phyloP scores from a whole-genome alignment of 192 early-diverging fungal genomes.

The Coemansia sp. region DNA sequence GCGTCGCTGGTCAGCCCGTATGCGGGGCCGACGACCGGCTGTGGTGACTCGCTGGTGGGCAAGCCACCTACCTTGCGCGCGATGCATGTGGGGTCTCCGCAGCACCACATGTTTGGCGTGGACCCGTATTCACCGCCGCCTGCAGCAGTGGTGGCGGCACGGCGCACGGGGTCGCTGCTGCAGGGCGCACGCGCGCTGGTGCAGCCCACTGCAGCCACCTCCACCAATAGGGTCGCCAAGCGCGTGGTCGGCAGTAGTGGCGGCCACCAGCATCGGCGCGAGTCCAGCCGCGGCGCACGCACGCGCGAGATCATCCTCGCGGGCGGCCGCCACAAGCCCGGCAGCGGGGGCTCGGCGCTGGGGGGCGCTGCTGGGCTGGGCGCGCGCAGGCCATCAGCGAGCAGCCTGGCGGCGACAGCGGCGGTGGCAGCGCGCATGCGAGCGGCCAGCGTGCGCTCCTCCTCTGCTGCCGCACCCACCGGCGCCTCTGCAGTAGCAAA shows the following conservation, averaged over 20 bases:
- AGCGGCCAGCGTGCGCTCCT: not conserved
- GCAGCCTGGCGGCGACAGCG: not conserved
- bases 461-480: too few species aligned
- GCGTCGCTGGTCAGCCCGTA: not conserved
- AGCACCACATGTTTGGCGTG: too few species aligned
- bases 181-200: too few species aligned
- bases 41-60: not conserved
- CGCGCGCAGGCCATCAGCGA: not conserved
- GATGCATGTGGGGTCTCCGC: too few species aligned
- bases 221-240: not conserved
- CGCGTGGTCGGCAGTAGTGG: not conserved
- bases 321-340: not conserved
- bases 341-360: too few species aligned
- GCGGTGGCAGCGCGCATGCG: too few species aligned
- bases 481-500: too few species aligned
- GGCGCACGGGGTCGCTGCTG: constrained; percentile 5
- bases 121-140: too few species aligned
- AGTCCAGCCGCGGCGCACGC: constrained; percentile 34
- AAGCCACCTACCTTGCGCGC: too few species aligned
- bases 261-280: constrained; percentile 23
- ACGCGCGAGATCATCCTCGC: constrained; percentile 42
- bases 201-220: too few species aligned
- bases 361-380: too few species aligned
- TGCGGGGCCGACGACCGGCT: not conserved
- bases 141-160: not conserved